Evolutionary conservation across 139 green algal genomes (phyloP).

Genomic region (Dunaliella primolecta): DNA sequence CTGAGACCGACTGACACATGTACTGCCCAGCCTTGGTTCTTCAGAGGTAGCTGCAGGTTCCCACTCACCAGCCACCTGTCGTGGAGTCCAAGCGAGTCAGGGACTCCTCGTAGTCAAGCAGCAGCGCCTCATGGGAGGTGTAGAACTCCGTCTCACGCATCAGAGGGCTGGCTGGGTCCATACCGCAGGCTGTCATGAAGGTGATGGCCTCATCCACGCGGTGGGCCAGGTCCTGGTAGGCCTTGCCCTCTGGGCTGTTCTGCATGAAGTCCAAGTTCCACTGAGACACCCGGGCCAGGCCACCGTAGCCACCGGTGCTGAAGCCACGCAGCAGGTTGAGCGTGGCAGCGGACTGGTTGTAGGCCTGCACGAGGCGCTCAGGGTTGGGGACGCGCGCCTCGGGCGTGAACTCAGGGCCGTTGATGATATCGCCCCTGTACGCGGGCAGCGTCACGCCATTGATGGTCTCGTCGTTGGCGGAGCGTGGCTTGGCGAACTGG

Average conservation of each 20-base stretch:
- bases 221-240: slow-evolving; percentile 87
- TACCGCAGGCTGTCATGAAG: slow-evolving; percentile 92
- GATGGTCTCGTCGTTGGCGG: slow-evolving; percentile 40
- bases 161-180: slow-evolving; percentile 65
- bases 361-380: slow-evolving; percentile 74
- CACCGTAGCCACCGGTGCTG: slow-evolving; percentile 91
- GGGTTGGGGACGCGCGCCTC: slow-evolving; percentile 89
- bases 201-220: slow-evolving; percentile 89
- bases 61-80: slow-evolving; percentile 7
- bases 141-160: slow-evolving; percentile 98
- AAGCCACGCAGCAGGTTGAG: slow-evolving; percentile 98
- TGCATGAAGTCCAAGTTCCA: slow-evolving; percentile 99
- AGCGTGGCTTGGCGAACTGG: slow-evolving; percentile 97
- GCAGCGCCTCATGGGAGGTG: slow-evolving; percentile 83
- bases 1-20: too few species aligned
- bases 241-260: slow-evolving; percentile 75
- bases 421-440: slow-evolving; percentile 98
- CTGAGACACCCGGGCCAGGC: slow-evolving; percentile 81
- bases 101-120: slow-evolving; percentile 95
- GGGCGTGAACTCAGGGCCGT: slow-evolving; percentile 85
- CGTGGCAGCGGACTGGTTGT: slow-evolving; percentile 96
- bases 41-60: too few species aligned
- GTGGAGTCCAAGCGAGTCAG: slow-evolving; percentile 82
- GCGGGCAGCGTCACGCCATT: slow-evolving; percentile 56
- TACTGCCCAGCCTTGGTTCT: too few species aligned